These are phyloP conservation scores for Trichoderma citrinoviride DNA, from an alignment of 2,329 filamentous ascomycete species.

Conservation along the genomic window DNA sequence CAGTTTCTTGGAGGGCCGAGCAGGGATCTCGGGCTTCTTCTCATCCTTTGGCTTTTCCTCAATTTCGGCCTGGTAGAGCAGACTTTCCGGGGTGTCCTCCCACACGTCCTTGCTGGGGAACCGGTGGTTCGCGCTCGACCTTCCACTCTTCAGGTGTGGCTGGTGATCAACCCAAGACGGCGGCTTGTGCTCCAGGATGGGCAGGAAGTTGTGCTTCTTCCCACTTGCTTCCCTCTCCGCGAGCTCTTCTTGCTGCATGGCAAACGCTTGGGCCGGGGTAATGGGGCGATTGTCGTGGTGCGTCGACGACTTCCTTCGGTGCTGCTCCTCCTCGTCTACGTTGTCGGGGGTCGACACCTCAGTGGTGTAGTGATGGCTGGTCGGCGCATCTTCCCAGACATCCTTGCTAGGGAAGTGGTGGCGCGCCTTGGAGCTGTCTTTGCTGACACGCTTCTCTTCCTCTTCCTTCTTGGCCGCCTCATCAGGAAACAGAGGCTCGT, in stretches of 20 bases:
- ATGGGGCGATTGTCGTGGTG: slow-evolving; percentile 42
- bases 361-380: slow-evolving; percentile 73
- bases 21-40: slow-evolving; percentile 25
- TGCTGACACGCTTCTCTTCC: slow-evolving; percentile 41
- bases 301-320: slow-evolving; percentile 30
- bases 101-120: slow-evolving; percentile 93
- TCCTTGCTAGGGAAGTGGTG: slow-evolving; percentile 89
- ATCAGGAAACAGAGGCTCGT: slow-evolving; percentile 90
- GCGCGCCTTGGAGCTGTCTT: slow-evolving; percentile 52
- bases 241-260: slow-evolving; percentile 63
- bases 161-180: slow-evolving; percentile 47
- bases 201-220: slow-evolving; percentile 31
- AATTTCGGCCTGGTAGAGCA: slow-evolving; percentile 75
- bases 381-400: slow-evolving; percentile 94
- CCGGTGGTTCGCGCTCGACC: slow-evolving; percentile 53
- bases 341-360: slow-evolving; percentile 77
- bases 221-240: slow-evolving; percentile 52
- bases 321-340: slow-evolving; percentile 34
- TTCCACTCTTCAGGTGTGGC: slow-evolving; percentile 50
- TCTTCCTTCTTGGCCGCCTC: slow-evolving; percentile 48
- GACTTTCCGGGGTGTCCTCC: slow-evolving; percentile 88
- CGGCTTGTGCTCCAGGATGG: slow-evolving; percentile 34
- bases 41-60: slow-evolving; percentile 34
- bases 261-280: slow-evolving; percentile 63
- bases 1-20: slow-evolving; percentile 40